A percentile compares a stretch with the other conserved stretches of the same genome.
phyloP scores from a whole-genome alignment of 352 stramenopile genomes.

The Phytophthora nicotianae region DNA sequence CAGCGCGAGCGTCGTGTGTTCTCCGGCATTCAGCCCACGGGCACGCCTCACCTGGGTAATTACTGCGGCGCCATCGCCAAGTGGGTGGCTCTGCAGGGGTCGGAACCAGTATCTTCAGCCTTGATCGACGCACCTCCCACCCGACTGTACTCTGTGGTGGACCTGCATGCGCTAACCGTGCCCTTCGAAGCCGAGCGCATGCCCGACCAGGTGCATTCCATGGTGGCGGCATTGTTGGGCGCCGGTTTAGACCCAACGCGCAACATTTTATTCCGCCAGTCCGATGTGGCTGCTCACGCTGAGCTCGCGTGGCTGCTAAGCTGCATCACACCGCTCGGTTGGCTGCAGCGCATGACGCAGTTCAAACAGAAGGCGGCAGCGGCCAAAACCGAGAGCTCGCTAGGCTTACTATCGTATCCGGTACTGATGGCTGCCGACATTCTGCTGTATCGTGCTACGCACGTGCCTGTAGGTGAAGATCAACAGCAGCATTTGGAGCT shows the following conservation, averaged over 20 bases:
- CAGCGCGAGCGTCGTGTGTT: conserved; percentile 87
- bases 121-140: conserved; percentile 12
- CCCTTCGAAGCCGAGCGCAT: conserved; percentile 93
- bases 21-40: conserved; percentile 98
- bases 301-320: conserved; percentile 98
- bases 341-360: conserved; percentile 99
- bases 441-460: conserved; percentile 97
- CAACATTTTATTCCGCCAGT: conserved; percentile 85
- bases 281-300: conserved; percentile 85
- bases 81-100: conserved; percentile 96
- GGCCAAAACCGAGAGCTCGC: conserved; percentile 75
- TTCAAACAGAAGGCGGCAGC: conserved; percentile 98
- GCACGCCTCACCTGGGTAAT: conserved; percentile 98
- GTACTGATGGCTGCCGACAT: conserved; percentile 99
- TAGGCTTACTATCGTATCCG: conserved; percentile 98
- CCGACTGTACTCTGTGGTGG: conserved; percentile 89
- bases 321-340: conserved; percentile 97
- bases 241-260: conserved; percentile 86
- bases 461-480: conserved; percentile 98
- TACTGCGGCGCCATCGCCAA: conserved; percentile 98
- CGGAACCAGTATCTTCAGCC: conserved; percentile 13
- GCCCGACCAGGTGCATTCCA: conserved; percentile 87
- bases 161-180: conserved; percentile 98
- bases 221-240: conserved; percentile 95
- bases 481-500: conserved; percentile 99